Conservation (phyloP, 192 early-diverging fungal genomes). For the Rhizophagus prolifer region DNA sequence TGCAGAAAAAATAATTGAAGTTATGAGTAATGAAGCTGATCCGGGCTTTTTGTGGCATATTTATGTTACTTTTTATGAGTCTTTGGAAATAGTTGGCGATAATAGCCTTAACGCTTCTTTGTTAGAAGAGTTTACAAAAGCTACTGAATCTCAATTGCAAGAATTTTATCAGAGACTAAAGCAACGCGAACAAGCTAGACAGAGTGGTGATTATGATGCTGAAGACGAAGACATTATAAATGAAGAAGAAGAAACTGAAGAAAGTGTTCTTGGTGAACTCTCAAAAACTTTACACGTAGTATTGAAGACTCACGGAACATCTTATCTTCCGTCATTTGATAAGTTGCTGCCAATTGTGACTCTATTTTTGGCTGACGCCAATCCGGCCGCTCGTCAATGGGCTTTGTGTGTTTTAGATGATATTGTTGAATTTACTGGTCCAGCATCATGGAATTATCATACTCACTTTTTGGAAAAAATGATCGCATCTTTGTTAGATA, state of each 20-base stretch:
- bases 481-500: constrained; percentile 53
- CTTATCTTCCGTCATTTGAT: constrained; percentile 82
- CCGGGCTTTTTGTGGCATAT: constrained; percentile 74
- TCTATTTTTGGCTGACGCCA: constrained; percentile 62
- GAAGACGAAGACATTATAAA: constrained; percentile 89
- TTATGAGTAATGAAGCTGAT: constrained; percentile 81
- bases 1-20: constrained; percentile 73
- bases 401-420: constrained; percentile 92
- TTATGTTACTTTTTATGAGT: constrained; percentile 75
- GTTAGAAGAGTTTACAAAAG: constrained; percentile 69
- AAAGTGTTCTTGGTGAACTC: constrained; percentile 81
- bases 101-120: constrained; percentile 63
- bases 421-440: constrained; percentile 87
- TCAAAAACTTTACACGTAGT: constrained; percentile 79
- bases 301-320: constrained; percentile 69
- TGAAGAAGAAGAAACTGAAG: constrained; percentile 80
- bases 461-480: constrained; percentile 68
- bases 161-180: constrained; percentile 77
- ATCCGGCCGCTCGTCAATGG: constrained; percentile 82
- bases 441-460: constrained; percentile 62
- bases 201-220: constrained; percentile 81
- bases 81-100: constrained; percentile 64
- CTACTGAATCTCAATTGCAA: constrained; percentile 66
- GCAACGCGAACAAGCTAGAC: constrained; percentile 71
- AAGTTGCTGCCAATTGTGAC: constrained; percentile 71